These are phyloP conservation scores for Euphrasia arctica DNA, from an alignment of 305 asterid genomes.

Conservation along the genomic window DNA sequence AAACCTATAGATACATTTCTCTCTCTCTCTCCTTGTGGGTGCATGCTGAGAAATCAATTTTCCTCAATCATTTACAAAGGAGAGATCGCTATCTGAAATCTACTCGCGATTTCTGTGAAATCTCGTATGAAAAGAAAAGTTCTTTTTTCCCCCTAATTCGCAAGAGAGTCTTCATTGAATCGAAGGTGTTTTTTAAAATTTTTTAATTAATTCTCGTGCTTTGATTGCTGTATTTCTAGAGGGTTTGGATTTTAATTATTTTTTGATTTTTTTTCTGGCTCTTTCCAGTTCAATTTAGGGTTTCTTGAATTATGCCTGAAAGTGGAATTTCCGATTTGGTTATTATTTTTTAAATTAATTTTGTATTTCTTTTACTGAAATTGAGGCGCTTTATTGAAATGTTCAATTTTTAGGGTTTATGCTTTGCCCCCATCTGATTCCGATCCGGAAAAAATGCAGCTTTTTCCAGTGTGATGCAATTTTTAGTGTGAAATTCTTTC, in stretches of 20 bases:
- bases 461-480: not conserved
- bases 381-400: constrained; percentile 21
- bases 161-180: constrained; percentile 21
- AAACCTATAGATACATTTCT: not conserved
- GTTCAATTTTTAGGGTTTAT: constrained; percentile 37
- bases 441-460: constrained; percentile 30
- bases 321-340: constrained; percentile 24
- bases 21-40: constrained; percentile 17
- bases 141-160: constrained; percentile 8
- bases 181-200: not conserved
- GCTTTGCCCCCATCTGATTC: constrained; percentile 29
- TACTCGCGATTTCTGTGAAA: not conserved
- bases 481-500: not conserved
- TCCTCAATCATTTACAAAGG: constrained; percentile 35
- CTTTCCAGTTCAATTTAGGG: constrained; percentile 13
- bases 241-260: constrained; percentile 16
- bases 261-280: constrained; percentile 6
- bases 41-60: constrained; percentile 31
- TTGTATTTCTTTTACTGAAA: constrained; percentile 1
- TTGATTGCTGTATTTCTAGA: constrained; percentile 9
- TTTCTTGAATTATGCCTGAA: constrained; percentile 18
- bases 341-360: not conserved
- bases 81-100: constrained; percentile 33
- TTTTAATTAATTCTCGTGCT: constrained; percentile 15
- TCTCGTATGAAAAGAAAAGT: constrained; percentile 19